Evolutionary conservation across 305 asterid species (phyloP).

Genomic region (Coffea humblotiana): DNA sequence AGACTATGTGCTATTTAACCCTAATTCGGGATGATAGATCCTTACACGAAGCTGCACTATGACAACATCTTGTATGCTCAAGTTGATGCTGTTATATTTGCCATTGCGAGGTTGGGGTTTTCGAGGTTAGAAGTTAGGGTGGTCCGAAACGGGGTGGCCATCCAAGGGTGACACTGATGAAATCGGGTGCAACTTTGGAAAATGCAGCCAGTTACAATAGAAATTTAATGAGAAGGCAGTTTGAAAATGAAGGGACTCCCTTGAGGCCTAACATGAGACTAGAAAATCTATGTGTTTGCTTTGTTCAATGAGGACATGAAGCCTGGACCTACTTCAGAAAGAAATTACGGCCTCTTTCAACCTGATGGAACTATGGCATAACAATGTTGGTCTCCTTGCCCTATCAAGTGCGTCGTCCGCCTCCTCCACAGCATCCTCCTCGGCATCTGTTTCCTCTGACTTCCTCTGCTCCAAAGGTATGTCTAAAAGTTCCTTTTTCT

Average conservation of each 20-base stretch:
- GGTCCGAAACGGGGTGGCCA: slow-evolving; percentile 92
- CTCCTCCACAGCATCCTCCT: slow-evolving; percentile 31
- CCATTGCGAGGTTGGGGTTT: slow-evolving; percentile 66
- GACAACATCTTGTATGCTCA: slow-evolving; percentile 91
- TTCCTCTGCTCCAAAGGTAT: slow-evolving; percentile 66
- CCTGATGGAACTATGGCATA: slow-evolving; percentile 90
- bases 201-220: slow-evolving; percentile 70
- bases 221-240: slow-evolving; percentile 57
- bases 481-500: not conserved
- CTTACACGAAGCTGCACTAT: slow-evolving; percentile 57
- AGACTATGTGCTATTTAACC: slow-evolving; percentile 67
- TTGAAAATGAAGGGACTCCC: slow-evolving; percentile 69
- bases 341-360: slow-evolving; percentile 73
- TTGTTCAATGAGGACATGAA: slow-evolving; percentile 84
- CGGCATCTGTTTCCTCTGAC: slow-evolving; percentile 41
- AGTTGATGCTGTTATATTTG: slow-evolving; percentile 66
- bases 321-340: slow-evolving; percentile 87
- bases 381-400: slow-evolving; percentile 66
- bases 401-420: slow-evolving; percentile 40
- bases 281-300: slow-evolving; percentile 83
- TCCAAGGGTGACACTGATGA: slow-evolving; percentile 67
- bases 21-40: slow-evolving; percentile 63
- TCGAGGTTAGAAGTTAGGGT: slow-evolving; percentile 56
- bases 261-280: slow-evolving; percentile 51
- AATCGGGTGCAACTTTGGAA: slow-evolving; percentile 62